Evolutionary conservation across 1,139 yeast genomes (phyloP).

Genomic region (Protomyces inundatus): DNA sequence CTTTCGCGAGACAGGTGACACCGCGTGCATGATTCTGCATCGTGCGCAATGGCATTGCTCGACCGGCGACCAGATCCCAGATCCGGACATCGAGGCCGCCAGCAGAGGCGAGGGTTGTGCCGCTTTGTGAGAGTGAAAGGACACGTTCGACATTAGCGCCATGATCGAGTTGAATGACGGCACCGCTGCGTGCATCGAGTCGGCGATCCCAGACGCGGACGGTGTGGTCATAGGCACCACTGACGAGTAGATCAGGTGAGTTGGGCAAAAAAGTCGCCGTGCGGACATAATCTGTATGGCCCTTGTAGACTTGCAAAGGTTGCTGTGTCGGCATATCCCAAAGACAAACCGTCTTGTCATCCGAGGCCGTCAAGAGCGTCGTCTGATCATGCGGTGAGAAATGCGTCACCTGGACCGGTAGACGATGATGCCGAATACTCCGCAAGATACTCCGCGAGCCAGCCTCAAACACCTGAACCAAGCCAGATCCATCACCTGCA

Average conservation of each 20-base stretch:
- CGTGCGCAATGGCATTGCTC: conserved; percentile 41
- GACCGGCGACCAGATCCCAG: conserved; percentile 83
- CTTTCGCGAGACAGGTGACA: conserved; percentile 61
- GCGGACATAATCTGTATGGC: conserved; percentile 84
- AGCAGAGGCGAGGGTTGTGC: conserved; percentile 80
- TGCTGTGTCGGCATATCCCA: conserved; percentile 77
- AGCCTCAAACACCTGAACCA: conserved; percentile 76
- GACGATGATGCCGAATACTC: conserved; percentile 71
- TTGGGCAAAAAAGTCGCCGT: conserved; percentile 69
- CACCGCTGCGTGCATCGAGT: conserved; percentile 44
- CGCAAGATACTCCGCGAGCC: conserved; percentile 75
- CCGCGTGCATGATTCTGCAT: conserved; percentile 84
- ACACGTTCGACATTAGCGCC: conserved; percentile 83
- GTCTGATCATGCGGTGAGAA: conserved; percentile 72
- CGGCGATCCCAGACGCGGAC: conserved; percentile 85
- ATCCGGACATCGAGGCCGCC: conserved; percentile 76
- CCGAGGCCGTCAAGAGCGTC: conserved; percentile 80
- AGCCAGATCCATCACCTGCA: conserved; percentile 85
- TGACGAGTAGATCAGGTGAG: conserved; percentile 62
- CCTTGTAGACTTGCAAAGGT: conserved; percentile 63
- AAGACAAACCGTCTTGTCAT: conserved; percentile 77
- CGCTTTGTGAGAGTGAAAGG: conserved; percentile 55
- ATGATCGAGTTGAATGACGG: conserved; percentile 45
- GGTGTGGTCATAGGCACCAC: conserved; percentile 90
- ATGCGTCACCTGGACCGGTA: conserved; percentile 91